Evolutionary conservation across 2,329 filamentous ascomycete genomes (phyloP).

Genomic region (Botrytis sinoallii): DNA sequence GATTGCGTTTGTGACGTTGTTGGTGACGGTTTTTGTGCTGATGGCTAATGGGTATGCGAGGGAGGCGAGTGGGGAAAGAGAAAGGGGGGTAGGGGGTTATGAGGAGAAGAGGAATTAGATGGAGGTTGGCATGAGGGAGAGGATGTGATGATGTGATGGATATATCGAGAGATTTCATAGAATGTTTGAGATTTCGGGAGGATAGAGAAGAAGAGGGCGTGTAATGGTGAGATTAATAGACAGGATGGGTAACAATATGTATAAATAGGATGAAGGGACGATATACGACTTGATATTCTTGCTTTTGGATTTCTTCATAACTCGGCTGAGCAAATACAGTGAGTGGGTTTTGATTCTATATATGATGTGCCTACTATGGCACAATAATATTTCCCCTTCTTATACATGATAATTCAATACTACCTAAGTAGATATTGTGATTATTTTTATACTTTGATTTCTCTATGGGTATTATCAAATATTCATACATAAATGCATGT

Average conservation of each 20-base stretch:
- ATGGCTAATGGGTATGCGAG: background rate
- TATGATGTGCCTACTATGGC: background rate
- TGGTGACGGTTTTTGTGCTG: background rate
- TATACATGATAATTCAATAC: background rate
- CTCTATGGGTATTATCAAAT: background rate
- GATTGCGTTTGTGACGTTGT: background rate
- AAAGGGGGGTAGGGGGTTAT: background rate
- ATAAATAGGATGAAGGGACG: background rate
- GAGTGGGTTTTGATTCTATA: background rate
- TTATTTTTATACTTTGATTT: background rate
- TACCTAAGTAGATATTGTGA: background rate
- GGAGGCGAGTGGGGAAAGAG: background rate
- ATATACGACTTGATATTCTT: background rate
- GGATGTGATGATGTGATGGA: background rate
- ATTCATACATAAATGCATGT: background rate
- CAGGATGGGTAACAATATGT: background rate
- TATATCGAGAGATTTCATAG: background rate
- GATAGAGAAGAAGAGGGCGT: background rate
- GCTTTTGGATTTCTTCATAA: background rate
- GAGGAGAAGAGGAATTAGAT: background rate
- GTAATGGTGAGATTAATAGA: background rate
- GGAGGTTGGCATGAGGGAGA: background rate
- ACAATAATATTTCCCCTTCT: background rate
- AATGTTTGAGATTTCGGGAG: rapidly evolving
- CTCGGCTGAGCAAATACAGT: background rate